A percentile compares a stretch with the other conserved stretches of the same genome.
Evolutionary conservation across 495 filamentous ascomycete species (phyloP).

Genomic region (Penicillium fimorum): DNA sequence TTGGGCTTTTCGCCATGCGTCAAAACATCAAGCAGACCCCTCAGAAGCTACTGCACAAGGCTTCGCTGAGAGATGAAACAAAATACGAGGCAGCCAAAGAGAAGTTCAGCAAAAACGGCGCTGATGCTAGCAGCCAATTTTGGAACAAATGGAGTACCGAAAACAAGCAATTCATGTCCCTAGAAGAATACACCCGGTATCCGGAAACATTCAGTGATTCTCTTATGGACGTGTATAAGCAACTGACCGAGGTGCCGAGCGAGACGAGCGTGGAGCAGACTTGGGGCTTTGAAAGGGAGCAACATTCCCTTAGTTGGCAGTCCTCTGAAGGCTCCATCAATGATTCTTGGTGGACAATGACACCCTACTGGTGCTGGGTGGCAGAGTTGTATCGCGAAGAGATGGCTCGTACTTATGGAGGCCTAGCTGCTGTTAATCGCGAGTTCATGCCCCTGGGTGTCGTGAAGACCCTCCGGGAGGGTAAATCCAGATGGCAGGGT

Average conservation of each 20-base stretch:
- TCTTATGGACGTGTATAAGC: conserved; percentile 34
- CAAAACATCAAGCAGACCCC: conserved; percentile 52
- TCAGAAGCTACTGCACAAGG: conserved; percentile 41
- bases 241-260: conserved; percentile 40
- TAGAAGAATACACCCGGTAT: conserved; percentile 53
- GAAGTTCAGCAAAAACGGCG: conserved; percentile 40
- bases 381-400: conserved; percentile 57
- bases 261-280: conserved; percentile 36
- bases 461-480: conserved; percentile 59
- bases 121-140: not conserved
- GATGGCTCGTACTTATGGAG: conserved; percentile 59
- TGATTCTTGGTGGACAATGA: conserved; percentile 41
- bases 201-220: conserved; percentile 45
- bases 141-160: conserved; percentile 24
- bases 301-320: conserved; percentile 24
- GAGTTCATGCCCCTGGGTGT: conserved; percentile 65
- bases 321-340: conserved; percentile 23
- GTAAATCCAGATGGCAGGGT: conserved; percentile 59
- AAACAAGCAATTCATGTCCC: conserved; percentile 46
- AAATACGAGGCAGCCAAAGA: conserved; percentile 48
- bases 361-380: conserved; percentile 63
- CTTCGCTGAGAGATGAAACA: conserved; percentile 41
- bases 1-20: conserved; percentile 52
- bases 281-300: conserved; percentile 24
- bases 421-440: conserved; percentile 59